Conservation (phyloP, 1,284 basidiomycete genomes). For the Irpex sp. region DNA sequence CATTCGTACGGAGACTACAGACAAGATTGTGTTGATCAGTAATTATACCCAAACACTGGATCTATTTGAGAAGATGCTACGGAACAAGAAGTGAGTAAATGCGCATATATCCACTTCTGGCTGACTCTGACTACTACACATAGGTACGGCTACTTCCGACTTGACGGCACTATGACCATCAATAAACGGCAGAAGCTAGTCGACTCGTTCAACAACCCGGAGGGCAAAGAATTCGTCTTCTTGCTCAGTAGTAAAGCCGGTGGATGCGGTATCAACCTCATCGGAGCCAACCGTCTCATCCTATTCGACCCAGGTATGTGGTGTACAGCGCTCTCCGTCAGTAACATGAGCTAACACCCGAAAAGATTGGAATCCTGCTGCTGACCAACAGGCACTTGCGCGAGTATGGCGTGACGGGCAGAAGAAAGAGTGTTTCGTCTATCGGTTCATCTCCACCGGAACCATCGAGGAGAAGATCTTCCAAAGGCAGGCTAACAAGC, state of each 20-base stretch:
- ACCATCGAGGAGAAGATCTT: constrained; percentile 99
- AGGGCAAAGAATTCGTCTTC: constrained; percentile 94
- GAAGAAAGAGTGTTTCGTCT: constrained; percentile 99
- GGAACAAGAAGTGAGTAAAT: constrained; percentile 69
- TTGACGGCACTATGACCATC: constrained; percentile 94
- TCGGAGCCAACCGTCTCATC: constrained; percentile 94
- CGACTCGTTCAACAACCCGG: constrained; percentile 95
- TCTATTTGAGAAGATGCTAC: constrained; percentile 85
- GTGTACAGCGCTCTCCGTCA: not conserved
- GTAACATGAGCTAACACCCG: not conserved
- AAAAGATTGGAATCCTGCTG: constrained; percentile 96
- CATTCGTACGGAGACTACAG: constrained; percentile 77
- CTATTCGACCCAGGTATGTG: constrained; percentile 90
- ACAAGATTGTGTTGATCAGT: constrained; percentile 98
- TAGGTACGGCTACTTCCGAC: constrained; percentile 90
- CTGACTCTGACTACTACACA: not conserved
- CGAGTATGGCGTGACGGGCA: constrained; percentile 99
- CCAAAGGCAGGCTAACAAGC: constrained; percentile 94
- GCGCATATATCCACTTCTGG: not conserved
- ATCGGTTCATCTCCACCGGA: constrained; percentile 96
- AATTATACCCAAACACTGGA: constrained; percentile 99
- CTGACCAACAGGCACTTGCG: constrained; percentile 97
- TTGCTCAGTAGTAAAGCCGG: constrained; percentile 96
- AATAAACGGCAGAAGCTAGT: constrained; percentile 97
- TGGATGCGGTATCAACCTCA: constrained; percentile 97